Conservation (phyloP, 1,284 basidiomycete species). For the Moesziomyces aphidis region DNA sequence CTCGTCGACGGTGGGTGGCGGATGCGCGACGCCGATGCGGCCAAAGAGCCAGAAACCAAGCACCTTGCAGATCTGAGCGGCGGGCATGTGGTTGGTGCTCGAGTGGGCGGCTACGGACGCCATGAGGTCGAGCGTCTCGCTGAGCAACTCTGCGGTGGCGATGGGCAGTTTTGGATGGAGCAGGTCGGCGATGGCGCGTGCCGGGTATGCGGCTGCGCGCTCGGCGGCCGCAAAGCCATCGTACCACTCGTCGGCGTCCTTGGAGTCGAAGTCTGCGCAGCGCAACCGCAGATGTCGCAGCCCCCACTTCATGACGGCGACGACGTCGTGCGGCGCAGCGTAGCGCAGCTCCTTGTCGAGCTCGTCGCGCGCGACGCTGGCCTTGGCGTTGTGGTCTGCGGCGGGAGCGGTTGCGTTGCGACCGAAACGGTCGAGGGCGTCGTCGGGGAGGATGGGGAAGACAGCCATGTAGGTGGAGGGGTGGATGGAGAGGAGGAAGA, state of each 20-base stretch:
- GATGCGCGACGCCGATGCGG: slow-evolving; percentile 44
- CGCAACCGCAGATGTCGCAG: slow-evolving; percentile 46
- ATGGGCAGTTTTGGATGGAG: slow-evolving; percentile 43
- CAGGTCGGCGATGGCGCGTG: slow-evolving; percentile 38
- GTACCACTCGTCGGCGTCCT: slow-evolving; percentile 47
- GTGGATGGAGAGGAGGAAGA: slow-evolving; percentile 52
- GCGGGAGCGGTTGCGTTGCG: slow-evolving; percentile 4
- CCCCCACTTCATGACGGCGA: slow-evolving; percentile 55
- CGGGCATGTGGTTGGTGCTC: slow-evolving; percentile 56
- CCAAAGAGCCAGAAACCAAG: slow-evolving; percentile 60
- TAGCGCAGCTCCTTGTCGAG: slow-evolving; percentile 50
- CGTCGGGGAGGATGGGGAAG: slow-evolving; percentile 39
- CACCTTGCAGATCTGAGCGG: slow-evolving; percentile 35
- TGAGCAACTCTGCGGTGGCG: slow-evolving; percentile 40
- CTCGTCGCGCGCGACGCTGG: slow-evolving; percentile 23
- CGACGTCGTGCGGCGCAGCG: slow-evolving; percentile 50
- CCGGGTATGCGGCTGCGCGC: slow-evolving; percentile 30
- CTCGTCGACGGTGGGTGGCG: slow-evolving; percentile 43
- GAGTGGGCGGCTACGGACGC: slow-evolving; percentile 52
- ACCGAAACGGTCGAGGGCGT: slow-evolving; percentile 25
- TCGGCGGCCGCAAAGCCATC: slow-evolving; percentile 45
- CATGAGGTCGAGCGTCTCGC: slow-evolving; percentile 50
- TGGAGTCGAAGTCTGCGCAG: slow-evolving; percentile 42
- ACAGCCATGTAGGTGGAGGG: slow-evolving; percentile 40
- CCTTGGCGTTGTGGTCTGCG: slow-evolving; percentile 2